Percentiles rank a stretch among this genome's conserved stretches.
Evolutionary conservation across 2,329 filamentous ascomycete species (phyloP).

Genomic region (Aspergillus fumigatiaffinis): DNA sequence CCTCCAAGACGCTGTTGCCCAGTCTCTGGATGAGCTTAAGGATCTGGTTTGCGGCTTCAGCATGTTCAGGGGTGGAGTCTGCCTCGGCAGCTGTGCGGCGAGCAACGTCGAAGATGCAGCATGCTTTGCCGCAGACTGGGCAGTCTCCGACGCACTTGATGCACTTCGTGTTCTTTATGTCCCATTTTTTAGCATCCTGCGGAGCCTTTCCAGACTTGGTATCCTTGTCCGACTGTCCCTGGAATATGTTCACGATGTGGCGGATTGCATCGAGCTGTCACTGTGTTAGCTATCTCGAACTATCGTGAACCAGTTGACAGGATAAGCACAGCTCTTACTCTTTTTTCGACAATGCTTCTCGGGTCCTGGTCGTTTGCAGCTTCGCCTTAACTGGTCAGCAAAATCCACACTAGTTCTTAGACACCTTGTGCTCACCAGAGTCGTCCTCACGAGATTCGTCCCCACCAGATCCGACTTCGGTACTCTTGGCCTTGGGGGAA

Average conservation of each 20-base stretch:
- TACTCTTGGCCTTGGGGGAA: neutral
- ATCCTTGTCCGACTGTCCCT: neutral
- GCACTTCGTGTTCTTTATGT: constrained; percentile 31
- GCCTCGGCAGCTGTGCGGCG: constrained; percentile 7
- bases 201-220: constrained; percentile 1
- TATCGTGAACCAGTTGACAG: neutral
- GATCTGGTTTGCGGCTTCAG: constrained; percentile 12
- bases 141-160: constrained; percentile 25
- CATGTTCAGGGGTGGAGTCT: constrained; percentile 10
- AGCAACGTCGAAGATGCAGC: constrained; percentile 28
- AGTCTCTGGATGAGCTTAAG: constrained; percentile 21
- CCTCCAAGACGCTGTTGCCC: constrained; percentile 23
- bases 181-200: constrained; percentile 22
- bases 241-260: constrained; percentile 11
- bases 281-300: neutral
- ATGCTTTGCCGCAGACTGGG: constrained; percentile 25
- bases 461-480: neutral
- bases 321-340: neutral
- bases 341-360: neutral
- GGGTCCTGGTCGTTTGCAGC: neutral
- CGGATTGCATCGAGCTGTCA: constrained; percentile 8
- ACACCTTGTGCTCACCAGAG: neutral
- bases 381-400: neutral
- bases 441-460: neutral
- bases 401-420: neutral